Base-by-base conservation (phyloP, 257 asterid species). In the Anisodus acutangulus region DNA sequence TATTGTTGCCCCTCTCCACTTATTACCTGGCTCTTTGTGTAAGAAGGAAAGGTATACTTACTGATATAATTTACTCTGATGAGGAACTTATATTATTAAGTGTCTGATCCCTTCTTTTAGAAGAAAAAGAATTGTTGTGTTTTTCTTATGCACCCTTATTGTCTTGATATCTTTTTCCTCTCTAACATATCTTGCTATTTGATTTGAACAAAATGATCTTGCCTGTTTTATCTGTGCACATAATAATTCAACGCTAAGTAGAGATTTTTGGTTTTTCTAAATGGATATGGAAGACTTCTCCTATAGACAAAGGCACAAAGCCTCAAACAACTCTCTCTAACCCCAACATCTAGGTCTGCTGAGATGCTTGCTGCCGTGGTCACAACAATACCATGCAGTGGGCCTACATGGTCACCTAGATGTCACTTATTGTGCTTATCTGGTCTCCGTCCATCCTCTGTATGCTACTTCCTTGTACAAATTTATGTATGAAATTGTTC, bases 361-460 rank as follows among this genome's bases (percentile, higher is more conserved):
- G 7, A 62, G 59, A 72, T 72, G 19, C 19, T 72, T 47, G 59
- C 60, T 43, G 37, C 58, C 37, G 3, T n/a, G 57, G 9, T 9
- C 35, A 71, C 17, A 9, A 2, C 19, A 5, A 71, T 71, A 71
- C 17, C 15, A 45, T 5, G 79, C 9, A 71, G 58, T 37, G 17
- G 39, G 79, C n/a, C 8, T 16, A 71, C 10, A 5, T 5, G 79
- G 26, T 12, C 39, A n/a, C 79, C 37, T 71, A 71, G 79, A 71
- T 71, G 79, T 19, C 79, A 71, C 79, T 71, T 71, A 71, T 71
- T 71, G 57, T 43, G 58, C 39, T 12, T 71, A 9, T 43, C 19
- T 43, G 35, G 58, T 45, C 17, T 41, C 35, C 9, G 26, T 70
- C 79, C 55, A 70, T 70, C 9, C 55, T n/a, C 15, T 16, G 35